These are phyloP conservation scores for Phaeosphaeria sp. DNA, from an alignment of 2,329 filamentous ascomycete genomes.

Conservation along the genomic window DNA sequence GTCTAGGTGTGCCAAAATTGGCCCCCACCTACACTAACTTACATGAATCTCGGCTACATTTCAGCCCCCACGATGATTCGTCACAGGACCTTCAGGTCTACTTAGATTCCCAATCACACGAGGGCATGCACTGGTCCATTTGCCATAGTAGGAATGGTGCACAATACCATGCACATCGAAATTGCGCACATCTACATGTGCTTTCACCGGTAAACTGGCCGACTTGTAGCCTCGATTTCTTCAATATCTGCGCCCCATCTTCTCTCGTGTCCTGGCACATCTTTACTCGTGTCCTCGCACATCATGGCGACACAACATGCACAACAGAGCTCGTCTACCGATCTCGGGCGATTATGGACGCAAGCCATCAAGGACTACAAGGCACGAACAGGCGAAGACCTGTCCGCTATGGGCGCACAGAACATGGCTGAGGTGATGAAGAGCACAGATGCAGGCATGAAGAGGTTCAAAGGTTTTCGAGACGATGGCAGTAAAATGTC, in stretches of 20 bases:
- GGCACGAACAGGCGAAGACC: constrained; percentile 12
- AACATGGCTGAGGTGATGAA: constrained; percentile 6
- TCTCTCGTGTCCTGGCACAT: background rate
- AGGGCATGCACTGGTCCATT: background rate
- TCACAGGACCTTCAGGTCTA: background rate
- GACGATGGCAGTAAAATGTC: background rate
- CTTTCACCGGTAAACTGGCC: background rate
- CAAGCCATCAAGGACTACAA: constrained; percentile 20
- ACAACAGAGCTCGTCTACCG: constrained; percentile 5
- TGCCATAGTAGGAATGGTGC: too few relatives aligned
- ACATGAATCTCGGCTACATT: background rate
- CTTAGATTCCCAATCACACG: background rate
- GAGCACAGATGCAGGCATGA: background rate
- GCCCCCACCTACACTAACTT: background rate
- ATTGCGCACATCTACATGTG: background rate
- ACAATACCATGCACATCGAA: too few relatives aligned
- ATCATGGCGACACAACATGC: background rate
- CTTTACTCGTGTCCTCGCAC: background rate
- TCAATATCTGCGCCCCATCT: background rate
- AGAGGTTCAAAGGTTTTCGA: background rate
- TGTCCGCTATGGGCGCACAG: constrained; percentile 9
- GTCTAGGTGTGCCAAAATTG: too few relatives aligned
- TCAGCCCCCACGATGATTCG: background rate
- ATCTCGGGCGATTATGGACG: constrained; percentile 19
- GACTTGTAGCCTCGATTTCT: background rate